These are phyloP conservation scores for Mortierella sp. DNA, from an alignment of 371 early-diverging fungal species.

Conservation along the genomic window DNA sequence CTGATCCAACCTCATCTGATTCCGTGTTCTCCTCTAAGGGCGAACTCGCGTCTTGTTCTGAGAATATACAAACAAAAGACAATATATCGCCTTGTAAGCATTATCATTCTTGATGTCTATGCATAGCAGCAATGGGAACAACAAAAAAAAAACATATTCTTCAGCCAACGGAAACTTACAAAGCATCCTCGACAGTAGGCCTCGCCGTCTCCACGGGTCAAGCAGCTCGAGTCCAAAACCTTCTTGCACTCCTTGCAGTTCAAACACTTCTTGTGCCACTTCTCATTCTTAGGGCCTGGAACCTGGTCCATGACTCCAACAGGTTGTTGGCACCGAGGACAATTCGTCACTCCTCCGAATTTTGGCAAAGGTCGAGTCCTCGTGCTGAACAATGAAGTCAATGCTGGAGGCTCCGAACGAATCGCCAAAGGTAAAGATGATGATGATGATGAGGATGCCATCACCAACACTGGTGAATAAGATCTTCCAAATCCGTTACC, in stretches of 20 bases:
- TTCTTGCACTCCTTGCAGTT: conserved; percentile 64
- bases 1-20: too few relatives aligned
- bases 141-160: not conserved
- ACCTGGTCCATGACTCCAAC: conserved; percentile 68
- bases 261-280: conserved; percentile 74
- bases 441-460: conserved; percentile 24
- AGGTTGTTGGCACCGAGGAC: conserved; percentile 62
- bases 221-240: conserved; percentile 66
- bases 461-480: conserved; percentile 28
- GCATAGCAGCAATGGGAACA: not conserved
- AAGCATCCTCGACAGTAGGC: conserved; percentile 64
- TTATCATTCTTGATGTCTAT: not conserved
- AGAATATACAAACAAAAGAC: not conserved
- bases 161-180: too few relatives aligned
- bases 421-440: conserved; percentile 23
- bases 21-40: too few relatives aligned
- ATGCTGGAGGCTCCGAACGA: conserved; percentile 23
- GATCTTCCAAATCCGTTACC: too few relatives aligned
- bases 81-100: too few relatives aligned
- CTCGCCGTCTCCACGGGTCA: conserved; percentile 57
- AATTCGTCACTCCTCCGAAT: conserved; percentile 65
- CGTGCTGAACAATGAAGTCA: conserved; percentile 50
- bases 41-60: conserved; percentile 43
- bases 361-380: conserved; percentile 57
- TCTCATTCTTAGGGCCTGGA: conserved; percentile 65